Base-by-base conservation (phyloP, 106 monocot species). In the Dendrobium nobile region DNA sequence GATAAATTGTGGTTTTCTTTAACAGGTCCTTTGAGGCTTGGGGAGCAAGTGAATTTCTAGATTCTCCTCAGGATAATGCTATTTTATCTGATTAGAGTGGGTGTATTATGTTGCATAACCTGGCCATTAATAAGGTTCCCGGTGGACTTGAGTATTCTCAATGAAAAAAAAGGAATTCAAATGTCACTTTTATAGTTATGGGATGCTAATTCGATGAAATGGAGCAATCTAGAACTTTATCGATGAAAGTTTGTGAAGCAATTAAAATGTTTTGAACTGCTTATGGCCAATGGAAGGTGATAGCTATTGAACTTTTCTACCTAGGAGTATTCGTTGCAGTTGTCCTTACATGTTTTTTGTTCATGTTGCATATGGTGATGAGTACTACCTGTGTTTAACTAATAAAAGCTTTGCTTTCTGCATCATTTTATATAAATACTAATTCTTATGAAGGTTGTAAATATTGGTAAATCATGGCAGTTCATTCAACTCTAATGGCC, bases 11-110 rank as follows among this genome's bases (percentile, higher is more conserved):
- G 54, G 72, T 76, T 88, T 48, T 86, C 8, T 87, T 85, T 88
- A 90, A 83, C 95, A 93, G 99, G 90, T 86, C 78, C 79, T 79
- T 72, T 88, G 80, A 83, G 80, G 84, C 75, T 79, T 81, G 77
- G 85, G 61, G 68, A 80, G 88, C 79, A 75, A 74, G 85, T 19
- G 79, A 75, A 75, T 81, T 75, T 80, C 85, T 18, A 84, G 75
- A 79, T 77, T 81, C 82, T 80, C 82, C 82, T 84, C 80, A 84
- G 76, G 76, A 86, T 89, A 84, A 22, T 45, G 42, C 86, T n/a
- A n/a, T 90, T 80, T 79, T 73, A 80, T 83, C 79, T 76, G 80
- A 68, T 88, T 85, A 80, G 75, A 76, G 42, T 67, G 42, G 72
- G 79, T 31, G 85, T 86, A 82, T 81, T 77, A 80, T 41, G 72